Base-by-base conservation (phyloP, 257 asterid genomes). In the Solanum piurae region DNA sequence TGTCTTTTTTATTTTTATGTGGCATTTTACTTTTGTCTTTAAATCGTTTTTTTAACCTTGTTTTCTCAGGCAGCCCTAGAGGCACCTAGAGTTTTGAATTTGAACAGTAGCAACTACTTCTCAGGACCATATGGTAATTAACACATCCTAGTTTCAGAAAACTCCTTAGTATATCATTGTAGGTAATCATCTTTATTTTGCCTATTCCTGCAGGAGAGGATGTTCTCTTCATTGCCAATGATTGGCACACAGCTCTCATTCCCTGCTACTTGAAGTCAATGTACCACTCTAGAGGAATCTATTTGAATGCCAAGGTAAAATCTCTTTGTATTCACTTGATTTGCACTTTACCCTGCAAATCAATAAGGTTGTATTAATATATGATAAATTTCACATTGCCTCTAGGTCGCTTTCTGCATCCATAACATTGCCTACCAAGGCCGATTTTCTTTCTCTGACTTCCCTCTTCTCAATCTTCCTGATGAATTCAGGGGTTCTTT, bases 351-450 rank as follows among this genome's bases (percentile, higher is more conserved):
- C 5, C 68, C 18, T 12, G 58, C 23, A 33, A 85, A 83, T 68
- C 36, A 64, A 23, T 42, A 62, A 73, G 46, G 60, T 23, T 60
- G 66, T 76, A 40, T 8, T 85, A 13, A 84, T 76, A 82, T 58
- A 86, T 90, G 58, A 79, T 31, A 37, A 84, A 62, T 49, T 8
- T 33, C 85, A 64, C 74, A 74, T 86, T 44, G 64, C 40, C 87
- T 16, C 60, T 90, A 95, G 99, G 99, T 97, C 64, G 96, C 90
- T 88, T 95, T 92, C 91, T 97, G 99, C 95, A 95, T 95, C 93
- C 99, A 97, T 94, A 97, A 97, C 98, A 95, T 97, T 83, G 98
- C 99, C 49, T 97, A 97, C 88, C 99, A 95, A 89, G 99, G 99
- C 36, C 93, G 99, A 92, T 95, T 95, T 74, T 42, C 92, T n/a